phyloP scores from a whole-genome alignment of 1,284 basidiomycete genomes.

The Rhodofomes roseus region DNA sequence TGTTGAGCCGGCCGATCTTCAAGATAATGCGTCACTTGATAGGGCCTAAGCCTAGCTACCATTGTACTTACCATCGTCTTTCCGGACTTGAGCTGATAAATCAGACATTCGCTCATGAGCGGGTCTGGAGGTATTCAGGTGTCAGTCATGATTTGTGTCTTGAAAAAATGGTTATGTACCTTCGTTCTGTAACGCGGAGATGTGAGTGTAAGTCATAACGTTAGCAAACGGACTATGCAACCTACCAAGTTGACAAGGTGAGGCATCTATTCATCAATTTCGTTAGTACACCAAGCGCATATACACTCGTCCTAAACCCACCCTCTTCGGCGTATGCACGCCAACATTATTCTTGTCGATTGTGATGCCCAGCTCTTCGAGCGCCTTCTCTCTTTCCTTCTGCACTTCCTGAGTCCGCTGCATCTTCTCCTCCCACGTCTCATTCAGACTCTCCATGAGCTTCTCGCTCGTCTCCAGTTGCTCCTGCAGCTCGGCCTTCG shows the following conservation, averaged over 20 bases:
- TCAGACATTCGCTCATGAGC: slow-evolving; percentile 87
- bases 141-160: neutral
- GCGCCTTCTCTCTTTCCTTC: slow-evolving; percentile 92
- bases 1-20: slow-evolving; percentile 81
- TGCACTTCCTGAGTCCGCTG: slow-evolving; percentile 91
- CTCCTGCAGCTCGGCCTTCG: slow-evolving; percentile 95
- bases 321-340: slow-evolving; percentile 98
- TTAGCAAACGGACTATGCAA: slow-evolving; percentile 13
- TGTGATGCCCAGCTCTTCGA: slow-evolving; percentile 96
- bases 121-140: slow-evolving; percentile 52
- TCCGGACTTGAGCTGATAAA: slow-evolving; percentile 93
- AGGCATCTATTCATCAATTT: slow-evolving; percentile 61
- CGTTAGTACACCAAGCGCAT: neutral
- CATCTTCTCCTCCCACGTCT: slow-evolving; percentile 99
- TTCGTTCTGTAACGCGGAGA: slow-evolving; percentile 63
- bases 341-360: slow-evolving; percentile 96
- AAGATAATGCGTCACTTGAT: slow-evolving; percentile 3
- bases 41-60: slow-evolving; percentile 5
- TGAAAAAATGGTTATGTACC: slow-evolving; percentile 37
- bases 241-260: slow-evolving; percentile 91
- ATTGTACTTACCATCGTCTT: slow-evolving; percentile 62
- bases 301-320: slow-evolving; percentile 19
- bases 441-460: slow-evolving; percentile 92
- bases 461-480: slow-evolving; percentile 97
- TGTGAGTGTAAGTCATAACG: neutral